Evolutionary conservation across 2,329 filamentous ascomycete genomes (phyloP).

Genomic region (Hypoxylon sp.): DNA sequence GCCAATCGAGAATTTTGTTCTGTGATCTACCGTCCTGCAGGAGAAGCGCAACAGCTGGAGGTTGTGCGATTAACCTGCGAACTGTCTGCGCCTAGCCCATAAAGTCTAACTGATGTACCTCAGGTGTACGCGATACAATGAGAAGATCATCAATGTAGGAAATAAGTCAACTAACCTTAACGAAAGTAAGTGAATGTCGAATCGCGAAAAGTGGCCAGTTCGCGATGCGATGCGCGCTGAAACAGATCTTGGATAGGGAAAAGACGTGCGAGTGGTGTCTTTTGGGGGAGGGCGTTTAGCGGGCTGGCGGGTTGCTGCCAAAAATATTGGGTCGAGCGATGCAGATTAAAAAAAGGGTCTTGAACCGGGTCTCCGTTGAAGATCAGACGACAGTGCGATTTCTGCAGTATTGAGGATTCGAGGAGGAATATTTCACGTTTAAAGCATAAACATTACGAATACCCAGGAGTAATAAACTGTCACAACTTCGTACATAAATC

Average conservation of each 20-base stretch:
- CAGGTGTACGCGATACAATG: constrained; percentile 4
- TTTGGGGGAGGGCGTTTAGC: constrained; percentile 33
- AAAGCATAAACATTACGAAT: constrained; percentile 14
- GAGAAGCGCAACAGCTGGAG: constrained; percentile 31
- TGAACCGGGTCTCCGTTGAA: constrained; percentile 25
- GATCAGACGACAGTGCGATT: constrained; percentile 30
- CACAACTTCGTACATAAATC: constrained; percentile 11
- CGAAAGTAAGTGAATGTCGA: constrained; percentile 35
- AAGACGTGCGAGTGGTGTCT: constrained; percentile 29
- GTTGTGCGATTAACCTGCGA: constrained; percentile 27
- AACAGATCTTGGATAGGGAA: constrained; percentile 35
- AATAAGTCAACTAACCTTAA: constrained; percentile 35
- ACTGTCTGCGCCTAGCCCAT: not conserved
- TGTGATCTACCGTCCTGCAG: constrained; percentile 34
- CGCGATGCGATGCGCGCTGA: constrained; percentile 37
- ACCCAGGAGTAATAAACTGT: constrained; percentile 24
- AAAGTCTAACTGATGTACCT: constrained; percentile 9
- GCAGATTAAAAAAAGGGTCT: constrained; percentile 37
- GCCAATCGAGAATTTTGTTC: constrained; percentile 31
- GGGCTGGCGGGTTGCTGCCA: constrained; percentile 25
- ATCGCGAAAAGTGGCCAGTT: constrained; percentile 34
- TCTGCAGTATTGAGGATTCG: constrained; percentile 26
- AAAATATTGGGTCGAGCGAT: constrained; percentile 33
- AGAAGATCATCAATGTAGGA: constrained; percentile 9
- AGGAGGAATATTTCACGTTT: constrained; percentile 29